Percentiles rank a stretch among this genome's conserved stretches.
Conservation (phyloP, 495 filamentous ascomycete genomes). For the Penicillium alfredii region DNA sequence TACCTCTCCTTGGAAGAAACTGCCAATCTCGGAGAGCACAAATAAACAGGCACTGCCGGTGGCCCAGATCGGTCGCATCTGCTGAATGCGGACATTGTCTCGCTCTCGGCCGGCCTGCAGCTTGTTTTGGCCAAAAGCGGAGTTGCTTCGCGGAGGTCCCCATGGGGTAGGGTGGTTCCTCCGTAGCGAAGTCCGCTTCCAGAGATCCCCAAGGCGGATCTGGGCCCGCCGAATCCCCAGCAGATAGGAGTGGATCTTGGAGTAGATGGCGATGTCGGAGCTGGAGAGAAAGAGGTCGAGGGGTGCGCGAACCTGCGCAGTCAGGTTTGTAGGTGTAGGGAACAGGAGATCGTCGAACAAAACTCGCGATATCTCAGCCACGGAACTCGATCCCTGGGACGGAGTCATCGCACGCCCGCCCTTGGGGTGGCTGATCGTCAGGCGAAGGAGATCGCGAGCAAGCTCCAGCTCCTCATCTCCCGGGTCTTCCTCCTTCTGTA, state of each 20-base stretch:
- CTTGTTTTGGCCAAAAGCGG: slow-evolving; percentile 48
- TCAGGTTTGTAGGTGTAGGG: slow-evolving; percentile 65
- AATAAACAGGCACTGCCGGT: slow-evolving; percentile 77
- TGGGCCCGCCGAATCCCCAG: slow-evolving; percentile 77
- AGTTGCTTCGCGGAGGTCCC: slow-evolving; percentile 56
- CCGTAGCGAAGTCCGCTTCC: slow-evolving; percentile 73
- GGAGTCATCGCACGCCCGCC: slow-evolving; percentile 17
- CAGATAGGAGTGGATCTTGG: slow-evolving; percentile 79
- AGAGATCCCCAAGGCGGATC: slow-evolving; percentile 71
- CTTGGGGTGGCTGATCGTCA: slow-evolving; percentile 49
- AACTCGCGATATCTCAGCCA: slow-evolving; percentile 30
- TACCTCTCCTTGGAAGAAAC: slow-evolving; percentile 86
- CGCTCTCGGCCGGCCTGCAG: slow-evolving; percentile 52
- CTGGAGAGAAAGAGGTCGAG: slow-evolving; percentile 79
- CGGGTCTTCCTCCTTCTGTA: slow-evolving; percentile 68
- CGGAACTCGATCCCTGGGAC: slow-evolving; percentile 27
- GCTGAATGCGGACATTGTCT: slow-evolving; percentile 49
- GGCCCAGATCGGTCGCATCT: slow-evolving; percentile 80
- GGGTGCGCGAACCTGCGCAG: slow-evolving; percentile 68
- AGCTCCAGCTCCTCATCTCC: slow-evolving; percentile 71
- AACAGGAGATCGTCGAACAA: slow-evolving; percentile 77
- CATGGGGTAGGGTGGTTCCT: slow-evolving; percentile 68
- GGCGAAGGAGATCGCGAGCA: slow-evolving; percentile 66
- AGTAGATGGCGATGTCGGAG: slow-evolving; percentile 70
- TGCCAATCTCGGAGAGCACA: slow-evolving; percentile 76